Conservation (phyloP, 306 rosid genomes). For the Cucurbita maxima region DNA sequence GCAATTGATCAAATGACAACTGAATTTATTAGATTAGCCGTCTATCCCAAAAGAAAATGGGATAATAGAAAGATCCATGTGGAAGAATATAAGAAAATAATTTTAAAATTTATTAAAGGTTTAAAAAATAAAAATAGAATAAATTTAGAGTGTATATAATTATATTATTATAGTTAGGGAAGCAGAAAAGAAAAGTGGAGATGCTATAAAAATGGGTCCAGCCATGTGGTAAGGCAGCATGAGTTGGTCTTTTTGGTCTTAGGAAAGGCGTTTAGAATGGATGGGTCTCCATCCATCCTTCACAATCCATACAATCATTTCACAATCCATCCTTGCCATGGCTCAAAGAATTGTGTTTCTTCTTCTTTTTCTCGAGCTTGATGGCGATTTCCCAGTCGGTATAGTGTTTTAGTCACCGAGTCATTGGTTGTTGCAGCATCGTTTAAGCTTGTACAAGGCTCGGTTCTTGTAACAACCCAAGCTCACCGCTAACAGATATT, state of each 20-base stretch:
- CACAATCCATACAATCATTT: slow-evolving; percentile 8
- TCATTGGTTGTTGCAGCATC: slow-evolving; percentile 43
- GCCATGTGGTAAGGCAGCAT: slow-evolving; percentile 11
- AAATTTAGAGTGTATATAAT: too few species aligned
- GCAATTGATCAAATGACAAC: too few species aligned
- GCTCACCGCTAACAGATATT: too few species aligned
- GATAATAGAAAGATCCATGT: too few species aligned
- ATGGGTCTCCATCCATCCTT: slow-evolving; percentile 14
- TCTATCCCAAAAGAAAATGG: too few species aligned
- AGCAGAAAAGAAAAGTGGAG: slow-evolving; percentile 1
- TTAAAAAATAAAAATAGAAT: too few species aligned
- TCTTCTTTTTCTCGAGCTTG: neutral
- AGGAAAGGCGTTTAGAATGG: slow-evolving; percentile 1
- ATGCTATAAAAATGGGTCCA: slow-evolving; percentile 6
- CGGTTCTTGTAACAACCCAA: neutral
- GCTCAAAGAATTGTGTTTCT: neutral
- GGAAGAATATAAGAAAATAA: neutral
- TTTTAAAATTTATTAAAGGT: neutral
- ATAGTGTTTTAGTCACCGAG: slow-evolving; percentile 17
- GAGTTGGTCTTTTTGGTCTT: slow-evolving; percentile 8
- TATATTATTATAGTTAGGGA: neutral
- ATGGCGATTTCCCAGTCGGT: neutral
- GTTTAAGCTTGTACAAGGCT: slow-evolving; percentile 59
- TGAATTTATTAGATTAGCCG: too few species aligned
- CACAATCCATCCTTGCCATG: neutral